These are phyloP conservation scores for Melampsora americana DNA, from an alignment of 1,284 basidiomycete genomes.

Conservation along the genomic window DNA sequence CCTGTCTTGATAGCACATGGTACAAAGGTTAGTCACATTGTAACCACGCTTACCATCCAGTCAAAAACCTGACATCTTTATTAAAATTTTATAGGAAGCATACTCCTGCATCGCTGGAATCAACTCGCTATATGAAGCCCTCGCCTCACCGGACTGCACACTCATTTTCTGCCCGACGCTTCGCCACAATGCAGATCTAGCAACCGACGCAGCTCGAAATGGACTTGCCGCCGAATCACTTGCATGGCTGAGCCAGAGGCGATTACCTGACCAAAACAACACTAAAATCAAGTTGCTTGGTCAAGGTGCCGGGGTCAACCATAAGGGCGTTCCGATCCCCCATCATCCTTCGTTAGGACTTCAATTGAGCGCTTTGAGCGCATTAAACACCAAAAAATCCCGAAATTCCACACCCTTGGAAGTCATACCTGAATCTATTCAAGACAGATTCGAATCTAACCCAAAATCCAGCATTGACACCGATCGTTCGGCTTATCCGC, in stretches of 20 bases:
- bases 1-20: conserved; percentile 32
- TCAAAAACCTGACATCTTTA: background rate
- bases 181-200: conserved; percentile 9
- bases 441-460: background rate
- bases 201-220: conserved; percentile 16
- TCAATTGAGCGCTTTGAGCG: background rate
- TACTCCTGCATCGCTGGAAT: conserved; percentile 1
- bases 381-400: background rate
- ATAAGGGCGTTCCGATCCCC: background rate
- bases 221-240: conserved; percentile 23
- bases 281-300: background rate
- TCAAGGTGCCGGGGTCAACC: background rate
- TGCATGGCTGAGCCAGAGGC: conserved; percentile 10
- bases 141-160: conserved; percentile 20
- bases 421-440: no score
- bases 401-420: background rate
- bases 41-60: background rate
- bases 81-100: conserved; percentile 11
- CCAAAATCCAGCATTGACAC: background rate
- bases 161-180: conserved; percentile 29
- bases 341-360: background rate
- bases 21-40: conserved; percentile 8
- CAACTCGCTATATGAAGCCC: conserved; percentile 14
- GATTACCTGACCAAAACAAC: background rate
- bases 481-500: background rate